Conservation (phyloP, 345 rosid genomes). For the Dipteronia sinensis region DNA sequence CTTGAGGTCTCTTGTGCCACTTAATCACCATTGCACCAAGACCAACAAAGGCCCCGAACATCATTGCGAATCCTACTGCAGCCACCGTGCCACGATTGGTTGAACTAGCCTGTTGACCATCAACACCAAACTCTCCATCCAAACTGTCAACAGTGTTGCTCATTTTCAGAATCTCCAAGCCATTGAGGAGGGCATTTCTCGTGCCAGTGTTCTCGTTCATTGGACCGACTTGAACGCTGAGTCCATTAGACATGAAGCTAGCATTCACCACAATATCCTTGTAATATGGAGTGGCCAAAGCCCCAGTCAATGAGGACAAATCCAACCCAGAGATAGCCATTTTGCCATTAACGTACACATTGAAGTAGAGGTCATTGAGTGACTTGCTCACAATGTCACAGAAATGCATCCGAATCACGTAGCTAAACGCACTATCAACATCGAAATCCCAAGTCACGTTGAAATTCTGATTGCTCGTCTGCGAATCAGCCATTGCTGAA, state of each 20-base stretch:
- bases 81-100: slow-evolving; percentile 54
- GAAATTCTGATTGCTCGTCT: slow-evolving; percentile 47
- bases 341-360: slow-evolving; percentile 67
- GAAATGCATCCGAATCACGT: slow-evolving; percentile 70
- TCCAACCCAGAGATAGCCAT: slow-evolving; percentile 69
- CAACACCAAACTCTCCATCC: slow-evolving; percentile 78
- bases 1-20: slow-evolving; percentile 84
- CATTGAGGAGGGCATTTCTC: slow-evolving; percentile 65
- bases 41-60: slow-evolving; percentile 85
- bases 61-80: slow-evolving; percentile 81
- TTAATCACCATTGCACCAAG: slow-evolving; percentile 81
- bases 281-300: slow-evolving; percentile 58
- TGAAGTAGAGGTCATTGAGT: slow-evolving; percentile 67
- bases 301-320: slow-evolving; percentile 49
- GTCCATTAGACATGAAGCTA: slow-evolving; percentile 42
- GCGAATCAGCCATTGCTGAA: slow-evolving; percentile 57
- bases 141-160: slow-evolving; percentile 71
- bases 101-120: slow-evolving; percentile 39
- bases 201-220: slow-evolving; percentile 54
- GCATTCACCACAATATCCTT: slow-evolving; percentile 72
- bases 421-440: slow-evolving; percentile 52
- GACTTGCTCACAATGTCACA: slow-evolving; percentile 79
- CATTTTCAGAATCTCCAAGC: slow-evolving; percentile 74
- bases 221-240: slow-evolving; percentile 64
- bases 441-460: slow-evolving; percentile 72